Conservation (phyloP, 164 flowering plant species). For the Buxus sempervirens region DNA sequence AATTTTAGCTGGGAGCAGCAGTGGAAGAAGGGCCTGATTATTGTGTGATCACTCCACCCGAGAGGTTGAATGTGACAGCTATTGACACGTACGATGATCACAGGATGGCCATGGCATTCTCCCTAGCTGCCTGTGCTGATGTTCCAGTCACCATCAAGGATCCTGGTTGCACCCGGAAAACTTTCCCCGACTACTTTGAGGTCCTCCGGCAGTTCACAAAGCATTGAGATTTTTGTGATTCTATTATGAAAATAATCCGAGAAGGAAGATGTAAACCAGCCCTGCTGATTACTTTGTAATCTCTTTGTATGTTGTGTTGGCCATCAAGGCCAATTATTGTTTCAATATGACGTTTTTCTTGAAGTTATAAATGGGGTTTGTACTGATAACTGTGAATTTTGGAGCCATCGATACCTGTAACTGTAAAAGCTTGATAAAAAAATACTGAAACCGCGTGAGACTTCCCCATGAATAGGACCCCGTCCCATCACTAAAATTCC, state of each 20-base stretch:
- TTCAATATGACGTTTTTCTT: no score
- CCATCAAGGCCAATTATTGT: not conserved
- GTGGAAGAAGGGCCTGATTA: conserved; percentile 98
- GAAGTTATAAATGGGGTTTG: no score
- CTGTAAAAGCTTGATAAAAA: no score
- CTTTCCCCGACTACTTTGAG: conserved; percentile 97
- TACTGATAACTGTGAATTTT: no score
- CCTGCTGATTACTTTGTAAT: no score
- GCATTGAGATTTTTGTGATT: conserved; percentile 36
- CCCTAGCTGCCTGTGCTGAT: conserved; percentile 93
- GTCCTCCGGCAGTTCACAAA: conserved; percentile 66
- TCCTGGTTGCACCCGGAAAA: conserved; percentile 93
- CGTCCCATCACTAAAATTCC: no score
- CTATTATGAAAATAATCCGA: no score
- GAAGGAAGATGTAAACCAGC: no score
- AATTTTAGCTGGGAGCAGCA: conserved; percentile 75
- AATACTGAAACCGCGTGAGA: no score
- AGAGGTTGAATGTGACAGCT: conserved; percentile 74
- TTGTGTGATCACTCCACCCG: conserved; percentile 93
- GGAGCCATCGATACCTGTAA: no score
- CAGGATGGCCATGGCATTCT: conserved; percentile 99
- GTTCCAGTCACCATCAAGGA: conserved; percentile 94
- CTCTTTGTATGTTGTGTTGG: no score
- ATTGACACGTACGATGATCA: conserved; percentile 98
- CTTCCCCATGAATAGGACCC: no score